Evolutionary conservation across 495 filamentous ascomycete genomes (phyloP).

Genomic region (Tuber borchii): DNA sequence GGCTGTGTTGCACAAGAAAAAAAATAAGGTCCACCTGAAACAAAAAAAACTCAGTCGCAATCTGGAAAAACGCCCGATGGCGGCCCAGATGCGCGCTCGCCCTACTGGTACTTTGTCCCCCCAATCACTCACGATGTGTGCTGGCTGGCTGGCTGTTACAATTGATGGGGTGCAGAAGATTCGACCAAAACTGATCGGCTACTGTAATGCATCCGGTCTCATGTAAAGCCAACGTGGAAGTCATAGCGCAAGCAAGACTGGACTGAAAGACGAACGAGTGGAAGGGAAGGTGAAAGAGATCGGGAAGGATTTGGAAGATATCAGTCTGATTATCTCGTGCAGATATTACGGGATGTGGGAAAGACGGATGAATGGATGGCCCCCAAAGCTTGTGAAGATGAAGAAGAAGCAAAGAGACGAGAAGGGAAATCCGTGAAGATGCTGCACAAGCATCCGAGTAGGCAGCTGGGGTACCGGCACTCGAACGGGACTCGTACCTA

Average conservation of each 20-base stretch:
- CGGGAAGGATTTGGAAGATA: slow-evolving; percentile 2
- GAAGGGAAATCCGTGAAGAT: slow-evolving; percentile 9
- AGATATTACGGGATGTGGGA: background rate
- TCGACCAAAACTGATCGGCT: background rate
- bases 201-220: background rate
- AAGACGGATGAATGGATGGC: background rate
- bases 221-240: background rate
- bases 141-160: background rate
- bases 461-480: background rate
- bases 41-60: slow-evolving; percentile 14
- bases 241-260: background rate
- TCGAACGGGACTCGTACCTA: background rate
- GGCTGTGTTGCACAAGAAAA: background rate
- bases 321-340: background rate
- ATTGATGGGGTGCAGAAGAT: background rate
- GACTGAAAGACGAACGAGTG: background rate
- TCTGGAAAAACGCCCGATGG: slow-evolving; percentile 34
- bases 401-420: slow-evolving; percentile 13
- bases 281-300: background rate
- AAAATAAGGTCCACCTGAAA: slow-evolving; percentile 1
- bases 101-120: slow-evolving; percentile 20
- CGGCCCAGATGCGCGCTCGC: slow-evolving; percentile 19
- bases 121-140: slow-evolving; percentile 13
- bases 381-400: slow-evolving; percentile 13
- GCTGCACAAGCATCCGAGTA: background rate